These are phyloP conservation scores for Vigna trinervia DNA, from an alignment of 306 rosid species.

Conservation along the genomic window DNA sequence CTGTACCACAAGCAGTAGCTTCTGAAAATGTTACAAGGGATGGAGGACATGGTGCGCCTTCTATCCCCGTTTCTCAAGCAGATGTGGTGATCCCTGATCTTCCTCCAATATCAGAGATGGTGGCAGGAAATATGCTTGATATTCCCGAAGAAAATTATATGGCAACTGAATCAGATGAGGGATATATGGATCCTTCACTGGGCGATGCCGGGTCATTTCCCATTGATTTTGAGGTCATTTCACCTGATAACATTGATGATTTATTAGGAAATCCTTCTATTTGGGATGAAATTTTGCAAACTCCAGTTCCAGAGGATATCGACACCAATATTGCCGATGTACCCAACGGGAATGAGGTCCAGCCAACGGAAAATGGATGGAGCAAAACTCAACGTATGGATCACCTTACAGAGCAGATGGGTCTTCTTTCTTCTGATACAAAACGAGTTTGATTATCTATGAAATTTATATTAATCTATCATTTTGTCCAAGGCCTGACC, in stretches of 20 bases:
- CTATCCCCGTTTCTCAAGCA: constrained; percentile 59
- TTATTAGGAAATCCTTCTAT: constrained; percentile 62
- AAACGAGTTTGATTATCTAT: constrained; percentile 54
- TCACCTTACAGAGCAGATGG: constrained; percentile 89
- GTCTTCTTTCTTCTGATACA: constrained; percentile 75
- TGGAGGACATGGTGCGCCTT: constrained; percentile 53
- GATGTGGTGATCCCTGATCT: constrained; percentile 73
- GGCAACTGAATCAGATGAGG: constrained; percentile 57
- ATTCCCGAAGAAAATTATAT: constrained; percentile 60
- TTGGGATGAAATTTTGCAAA: constrained; percentile 69
- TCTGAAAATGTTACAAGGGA: constrained; percentile 55
- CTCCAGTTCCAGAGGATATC: constrained; percentile 59
- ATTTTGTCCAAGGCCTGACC: constrained; percentile 43
- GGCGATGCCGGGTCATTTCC: constrained; percentile 59
- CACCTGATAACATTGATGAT: constrained; percentile 72
- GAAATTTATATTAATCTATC: constrained; percentile 54
- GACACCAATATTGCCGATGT: constrained; percentile 56
- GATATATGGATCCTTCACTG: constrained; percentile 59
- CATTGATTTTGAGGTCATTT: constrained; percentile 61
- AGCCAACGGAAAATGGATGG: constrained; percentile 72
- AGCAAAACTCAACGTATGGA: constrained; percentile 69
- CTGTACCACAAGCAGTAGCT: constrained; percentile 54
- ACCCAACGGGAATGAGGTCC: constrained; percentile 56
- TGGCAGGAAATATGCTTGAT: constrained; percentile 54
- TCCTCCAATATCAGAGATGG: constrained; percentile 61